phyloP scores from a whole-genome alignment of 148 eudicot genomes.

The Persicaria tinctoria region DNA sequence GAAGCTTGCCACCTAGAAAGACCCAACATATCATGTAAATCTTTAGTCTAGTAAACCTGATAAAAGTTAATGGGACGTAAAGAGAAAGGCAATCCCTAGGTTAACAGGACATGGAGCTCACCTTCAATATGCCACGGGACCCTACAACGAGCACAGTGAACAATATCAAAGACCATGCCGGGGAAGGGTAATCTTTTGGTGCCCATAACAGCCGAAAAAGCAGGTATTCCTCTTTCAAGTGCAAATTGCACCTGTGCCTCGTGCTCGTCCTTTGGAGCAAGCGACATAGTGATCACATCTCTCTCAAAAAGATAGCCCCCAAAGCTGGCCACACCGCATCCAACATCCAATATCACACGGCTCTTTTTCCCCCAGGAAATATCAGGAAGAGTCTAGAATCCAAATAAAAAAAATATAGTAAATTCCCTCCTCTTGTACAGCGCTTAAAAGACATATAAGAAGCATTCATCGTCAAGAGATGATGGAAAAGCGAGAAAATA shows the following conservation, averaged over 20 bases:
- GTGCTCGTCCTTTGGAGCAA: constrained; percentile 81
- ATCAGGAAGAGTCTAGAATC: constrained; percentile 10
- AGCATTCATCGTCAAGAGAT: background rate
- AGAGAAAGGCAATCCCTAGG: background rate
- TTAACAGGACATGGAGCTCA: constrained; percentile 9
- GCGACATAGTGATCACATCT: constrained; percentile 62
- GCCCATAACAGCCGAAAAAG: constrained; percentile 72
- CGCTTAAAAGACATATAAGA: background rate
- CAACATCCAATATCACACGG: constrained; percentile 25
- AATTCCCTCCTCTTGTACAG: background rate
- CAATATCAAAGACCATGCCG: constrained; percentile 52
- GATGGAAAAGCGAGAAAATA: background rate
- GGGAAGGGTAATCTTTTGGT: constrained; percentile 61
- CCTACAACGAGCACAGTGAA: constrained; percentile 79
- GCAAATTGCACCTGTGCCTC: constrained; percentile 86
- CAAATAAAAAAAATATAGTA: background rate
- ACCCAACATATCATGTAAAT: background rate
- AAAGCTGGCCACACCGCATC: constrained; percentile 83
- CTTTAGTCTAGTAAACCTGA: background rate
- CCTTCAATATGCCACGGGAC: constrained; percentile 85
- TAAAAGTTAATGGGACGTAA: background rate
- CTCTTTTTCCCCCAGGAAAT: constrained; percentile 14
- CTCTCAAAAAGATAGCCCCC: constrained; percentile 72
- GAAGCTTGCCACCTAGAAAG: constrained; percentile 62
- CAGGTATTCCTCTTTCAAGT: constrained; percentile 75